A percentile compares a stretch with the other conserved stretches of the same genome.
Evolutionary conservation across 2,329 filamentous ascomycete genomes (phyloP).

Genomic region (Reticulascus tulasneorum): DNA sequence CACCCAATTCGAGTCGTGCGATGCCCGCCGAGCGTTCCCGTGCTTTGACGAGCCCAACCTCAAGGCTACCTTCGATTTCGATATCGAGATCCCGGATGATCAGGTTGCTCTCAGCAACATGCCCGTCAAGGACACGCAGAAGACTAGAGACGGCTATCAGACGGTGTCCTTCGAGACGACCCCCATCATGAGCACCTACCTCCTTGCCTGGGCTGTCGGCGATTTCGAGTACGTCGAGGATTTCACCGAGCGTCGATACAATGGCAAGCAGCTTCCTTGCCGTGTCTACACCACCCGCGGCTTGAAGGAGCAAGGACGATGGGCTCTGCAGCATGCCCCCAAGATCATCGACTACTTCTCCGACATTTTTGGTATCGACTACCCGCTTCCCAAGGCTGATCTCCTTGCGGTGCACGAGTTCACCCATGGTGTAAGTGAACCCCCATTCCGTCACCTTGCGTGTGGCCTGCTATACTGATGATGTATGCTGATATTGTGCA

Average conservation of each 20-base stretch:
- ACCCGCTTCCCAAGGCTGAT: slow-evolving; percentile 88
- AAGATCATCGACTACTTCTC: slow-evolving; percentile 97
- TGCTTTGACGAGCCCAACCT: slow-evolving; percentile 98
- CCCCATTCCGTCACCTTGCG: too few relatives aligned
- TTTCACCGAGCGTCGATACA: slow-evolving; percentile 84
- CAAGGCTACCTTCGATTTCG: slow-evolving; percentile 92
- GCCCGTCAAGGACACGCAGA: slow-evolving; percentile 71
- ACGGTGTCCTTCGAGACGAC: slow-evolving; percentile 76
- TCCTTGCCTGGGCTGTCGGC: slow-evolving; percentile 89
- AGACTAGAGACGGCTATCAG: slow-evolving; percentile 61
- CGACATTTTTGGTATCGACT: slow-evolving; percentile 88
- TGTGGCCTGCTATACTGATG: too few relatives aligned
- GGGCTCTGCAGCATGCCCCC: slow-evolving; percentile 85
- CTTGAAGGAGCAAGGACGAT: slow-evolving; percentile 87
- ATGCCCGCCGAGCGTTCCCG: slow-evolving; percentile 90
- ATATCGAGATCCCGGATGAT: slow-evolving; percentile 85
- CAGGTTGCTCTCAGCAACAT: slow-evolving; percentile 93
- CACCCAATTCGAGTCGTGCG: slow-evolving; percentile 96
- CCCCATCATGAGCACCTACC: slow-evolving; percentile 87
- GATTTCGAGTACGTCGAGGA: slow-evolving; percentile 97
- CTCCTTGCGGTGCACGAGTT: slow-evolving; percentile 91
- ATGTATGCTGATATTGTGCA: too few relatives aligned
- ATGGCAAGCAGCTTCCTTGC: slow-evolving; percentile 85
- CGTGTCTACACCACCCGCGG: slow-evolving; percentile 94
- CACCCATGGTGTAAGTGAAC: slow-evolving; percentile 68